Evolutionary conservation across 768 basidiomycete species (phyloP).

Genomic region (Lactarius sp.): DNA sequence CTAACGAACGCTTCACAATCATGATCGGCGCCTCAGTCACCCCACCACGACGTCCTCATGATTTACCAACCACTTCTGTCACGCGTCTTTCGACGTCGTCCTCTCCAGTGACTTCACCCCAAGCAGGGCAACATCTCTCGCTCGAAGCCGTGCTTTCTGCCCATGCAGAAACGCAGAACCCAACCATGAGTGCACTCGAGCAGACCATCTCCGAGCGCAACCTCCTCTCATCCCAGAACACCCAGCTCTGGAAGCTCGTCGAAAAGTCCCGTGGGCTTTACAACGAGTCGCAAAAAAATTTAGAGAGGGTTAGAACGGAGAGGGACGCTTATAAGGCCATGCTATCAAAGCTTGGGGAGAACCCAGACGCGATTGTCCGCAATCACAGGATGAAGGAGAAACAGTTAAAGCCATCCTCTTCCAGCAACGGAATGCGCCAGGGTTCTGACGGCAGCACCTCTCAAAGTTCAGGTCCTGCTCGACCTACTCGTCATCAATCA

Average conservation of each 20-base stretch:
- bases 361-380: slow-evolving; percentile 39
- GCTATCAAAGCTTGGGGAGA: slow-evolving; percentile 39
- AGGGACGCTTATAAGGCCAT: slow-evolving; percentile 56
- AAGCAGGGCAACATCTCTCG: slow-evolving; percentile 32
- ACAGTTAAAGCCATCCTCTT: slow-evolving; percentile 30
- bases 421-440: slow-evolving; percentile 31
- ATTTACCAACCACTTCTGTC: slow-evolving; percentile 13
- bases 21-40: slow-evolving; percentile 19
- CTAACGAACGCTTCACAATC: slow-evolving; percentile 7
- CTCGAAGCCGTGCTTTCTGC: slow-evolving; percentile 51
- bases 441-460: slow-evolving; percentile 16
- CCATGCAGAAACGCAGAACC: slow-evolving; percentile 50
- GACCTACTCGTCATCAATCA: slow-evolving; percentile 27
- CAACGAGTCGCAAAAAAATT: slow-evolving; percentile 73
- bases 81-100: slow-evolving; percentile 29
- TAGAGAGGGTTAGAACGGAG: slow-evolving; percentile 78
- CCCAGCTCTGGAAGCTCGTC: slow-evolving; percentile 91
- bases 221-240: slow-evolving; percentile 71
- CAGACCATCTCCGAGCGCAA: slow-evolving; percentile 78
- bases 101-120: slow-evolving; percentile 31
- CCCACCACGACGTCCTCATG: slow-evolving; percentile 22
- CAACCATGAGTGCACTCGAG: slow-evolving; percentile 60
- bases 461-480: slow-evolving; percentile 24
- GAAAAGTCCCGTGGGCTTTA: slow-evolving; percentile 88
- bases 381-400: slow-evolving; percentile 32